Evolutionary conservation across 805 yeast species (phyloP).

Genomic region (Barnettozyma botsteinii): DNA sequence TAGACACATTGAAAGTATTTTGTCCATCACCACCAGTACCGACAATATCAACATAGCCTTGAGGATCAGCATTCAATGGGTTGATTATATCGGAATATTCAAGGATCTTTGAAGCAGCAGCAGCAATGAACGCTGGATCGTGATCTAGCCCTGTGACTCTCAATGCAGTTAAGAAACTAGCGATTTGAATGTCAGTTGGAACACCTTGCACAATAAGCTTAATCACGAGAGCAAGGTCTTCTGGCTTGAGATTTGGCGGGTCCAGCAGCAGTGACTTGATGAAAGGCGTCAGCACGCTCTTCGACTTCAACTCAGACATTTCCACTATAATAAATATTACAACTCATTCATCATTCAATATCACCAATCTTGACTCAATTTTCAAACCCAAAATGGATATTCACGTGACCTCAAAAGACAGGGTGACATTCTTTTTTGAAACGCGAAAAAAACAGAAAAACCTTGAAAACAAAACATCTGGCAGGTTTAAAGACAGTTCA

Average conservation of each 20-base stretch:
- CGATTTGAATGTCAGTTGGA: conserved; percentile 62
- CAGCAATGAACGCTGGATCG: conserved; percentile 73
- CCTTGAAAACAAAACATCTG: background rate
- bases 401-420: background rate
- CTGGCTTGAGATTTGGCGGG: conserved; percentile 58
- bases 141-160: conserved; percentile 74
- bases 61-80: conserved; percentile 35
- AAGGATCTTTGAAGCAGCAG: conserved; percentile 73
- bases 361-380: too few species aligned
- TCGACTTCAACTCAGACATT: too few species aligned
- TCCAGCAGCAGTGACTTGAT: conserved; percentile 56
- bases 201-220: conserved; percentile 52
- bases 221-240: conserved; percentile 61
- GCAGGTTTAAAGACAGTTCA: background rate
- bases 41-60: conserved; percentile 77
- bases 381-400: too few species aligned
- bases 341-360: too few species aligned
- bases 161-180: conserved; percentile 76
- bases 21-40: conserved; percentile 99
- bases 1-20: conserved; percentile 92
- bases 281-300: conserved; percentile 41
- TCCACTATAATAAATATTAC: too few species aligned
- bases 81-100: conserved; percentile 56
- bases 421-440: conserved; percentile 1
- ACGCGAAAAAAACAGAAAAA: conserved; percentile 1